A percentile compares a stretch with the other conserved stretches of the same genome.
phyloP scores from a whole-genome alignment of 768 basidiomycete species.

The Termitomyces sp. region DNA sequence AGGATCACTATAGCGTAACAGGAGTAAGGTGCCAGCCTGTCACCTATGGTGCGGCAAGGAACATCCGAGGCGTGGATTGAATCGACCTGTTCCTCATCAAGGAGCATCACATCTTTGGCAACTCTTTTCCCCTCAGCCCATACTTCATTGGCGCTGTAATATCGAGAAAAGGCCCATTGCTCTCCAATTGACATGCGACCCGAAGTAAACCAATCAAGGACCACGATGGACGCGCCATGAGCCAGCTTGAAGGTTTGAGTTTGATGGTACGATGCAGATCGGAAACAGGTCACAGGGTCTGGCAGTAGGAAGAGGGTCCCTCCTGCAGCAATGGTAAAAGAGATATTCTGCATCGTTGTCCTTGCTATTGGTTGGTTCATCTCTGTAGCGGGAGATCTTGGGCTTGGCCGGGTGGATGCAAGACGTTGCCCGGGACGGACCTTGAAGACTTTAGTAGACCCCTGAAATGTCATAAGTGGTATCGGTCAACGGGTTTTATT shows the following conservation, averaged over 20 bases:
- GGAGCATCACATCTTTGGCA: constrained; percentile 73
- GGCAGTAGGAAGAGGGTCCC: constrained; percentile 79
- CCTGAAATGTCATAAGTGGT: constrained; percentile 38
- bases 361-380: neutral
- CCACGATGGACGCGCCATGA: constrained; percentile 55
- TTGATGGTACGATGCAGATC: constrained; percentile 78
- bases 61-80: constrained; percentile 16
- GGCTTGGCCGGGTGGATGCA: constrained; percentile 32
- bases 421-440: constrained; percentile 57
- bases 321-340: constrained; percentile 47
- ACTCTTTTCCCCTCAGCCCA: constrained; percentile 60
- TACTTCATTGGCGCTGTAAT: constrained; percentile 85
- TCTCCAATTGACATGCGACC: constrained; percentile 83
- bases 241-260: constrained; percentile 73
- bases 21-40: constrained; percentile 74
- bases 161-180: constrained; percentile 85
- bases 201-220: constrained; percentile 92
- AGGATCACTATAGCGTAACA: constrained; percentile 89
- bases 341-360: constrained; percentile 61
- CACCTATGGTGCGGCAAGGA: constrained; percentile 45
- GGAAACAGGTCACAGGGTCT: constrained; percentile 92
- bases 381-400: neutral
- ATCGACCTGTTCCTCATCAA: constrained; percentile 46
- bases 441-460: constrained; percentile 95
- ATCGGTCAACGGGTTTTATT: neutral